Base-by-base conservation (phyloP, 2,329 filamentous ascomycete genomes). In the Lecanicillium sp. region DNA sequence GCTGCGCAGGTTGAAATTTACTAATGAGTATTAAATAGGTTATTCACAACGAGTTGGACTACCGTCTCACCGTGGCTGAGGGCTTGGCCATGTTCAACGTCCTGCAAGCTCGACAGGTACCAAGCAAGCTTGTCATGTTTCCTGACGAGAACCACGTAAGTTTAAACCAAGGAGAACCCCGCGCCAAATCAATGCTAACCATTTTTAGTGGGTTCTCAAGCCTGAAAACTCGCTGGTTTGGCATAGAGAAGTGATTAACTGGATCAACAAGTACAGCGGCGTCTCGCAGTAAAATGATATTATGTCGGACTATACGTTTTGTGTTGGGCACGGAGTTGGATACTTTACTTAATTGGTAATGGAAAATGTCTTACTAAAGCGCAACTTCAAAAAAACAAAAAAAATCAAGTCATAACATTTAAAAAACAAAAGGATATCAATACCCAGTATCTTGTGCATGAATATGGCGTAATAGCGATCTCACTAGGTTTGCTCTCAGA, bases 1-100 rank as follows among this genome's bases (percentile, higher is more conserved):
- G 28, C 4, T 25, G 29, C n/a, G n/a, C n/a, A n/a, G n/a, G 15
- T 9, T 9, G 6, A 7, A 32, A 17, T 40, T 48, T n/a, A 49
- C 35, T 17, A 19, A 16, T 5, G 16, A 28, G 13, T 15, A 14
- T 35, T 9, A 17, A 16, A 14, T 27, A 64, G 61, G 60, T 78
- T 44, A 88, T 96, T 39, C 90, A 96, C 60, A 90, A 80, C 53
- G 86, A 92, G 51, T 71, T 92, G 22, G 90, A 96, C 59, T 96
- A 95, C 56, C 76, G 90, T 14, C 66, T 95, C 18, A 83, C 88
- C 1, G 80, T 96, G 38, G 78, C 82, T 0, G 90, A 95, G 59
- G 89, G 88, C 0, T 60, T 95, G 38, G 75, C 84, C 3, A 83
- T 86, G 37, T 95, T 94, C 64, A 94, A 94, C 47, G 80, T 88